A percentile compares a stretch with the other conserved stretches of the same genome.
phyloP scores from a whole-genome alignment of 2,329 filamentous ascomycete species.

The Xylaria polymorpha region DNA sequence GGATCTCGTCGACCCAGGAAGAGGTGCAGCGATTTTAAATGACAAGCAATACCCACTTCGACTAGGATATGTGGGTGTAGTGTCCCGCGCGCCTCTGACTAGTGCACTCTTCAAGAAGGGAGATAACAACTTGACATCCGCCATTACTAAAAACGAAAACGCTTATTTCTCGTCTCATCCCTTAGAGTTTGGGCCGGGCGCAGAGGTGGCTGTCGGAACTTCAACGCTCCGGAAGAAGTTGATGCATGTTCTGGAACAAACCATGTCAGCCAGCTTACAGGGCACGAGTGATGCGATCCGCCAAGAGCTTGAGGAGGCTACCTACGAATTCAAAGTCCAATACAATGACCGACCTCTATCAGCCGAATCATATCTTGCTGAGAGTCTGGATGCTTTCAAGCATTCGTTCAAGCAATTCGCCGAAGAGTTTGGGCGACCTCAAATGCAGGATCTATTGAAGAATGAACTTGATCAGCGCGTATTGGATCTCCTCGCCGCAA shows the following conservation, averaged over 20 bases:
- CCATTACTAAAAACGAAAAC: slow-evolving; percentile 89
- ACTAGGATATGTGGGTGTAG: slow-evolving; percentile 96
- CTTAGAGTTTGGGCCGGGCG: slow-evolving; percentile 78
- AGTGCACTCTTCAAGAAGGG: slow-evolving; percentile 86
- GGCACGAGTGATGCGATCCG: slow-evolving; percentile 91
- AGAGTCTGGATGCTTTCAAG: slow-evolving; percentile 95
- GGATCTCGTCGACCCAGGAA: slow-evolving; percentile 89
- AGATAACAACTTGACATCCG: slow-evolving; percentile 79
- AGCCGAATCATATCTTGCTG: slow-evolving; percentile 95
- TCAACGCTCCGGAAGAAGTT: slow-evolving; percentile 91
- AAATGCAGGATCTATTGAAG: slow-evolving; percentile 91
- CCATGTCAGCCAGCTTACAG: slow-evolving; percentile 93
- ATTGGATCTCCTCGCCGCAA: slow-evolving; percentile 88
- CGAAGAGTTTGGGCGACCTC: slow-evolving; percentile 86
- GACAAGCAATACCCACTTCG: slow-evolving; percentile 94
- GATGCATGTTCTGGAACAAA: slow-evolving; percentile 96
- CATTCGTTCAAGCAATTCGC: slow-evolving; percentile 96
- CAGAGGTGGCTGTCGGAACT: slow-evolving; percentile 83
- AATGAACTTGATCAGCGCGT: slow-evolving; percentile 94
- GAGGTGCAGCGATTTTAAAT: slow-evolving; percentile 81
- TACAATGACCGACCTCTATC: slow-evolving; percentile 97
- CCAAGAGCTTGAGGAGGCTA: slow-evolving; percentile 94
- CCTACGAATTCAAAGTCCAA: slow-evolving; percentile 99
- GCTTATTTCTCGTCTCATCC: slow-evolving; percentile 88
- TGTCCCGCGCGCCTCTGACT: slow-evolving; percentile 79